Base-by-base conservation (phyloP, 2,329 filamentous ascomycete species). In the Fusarium hostae region DNA sequence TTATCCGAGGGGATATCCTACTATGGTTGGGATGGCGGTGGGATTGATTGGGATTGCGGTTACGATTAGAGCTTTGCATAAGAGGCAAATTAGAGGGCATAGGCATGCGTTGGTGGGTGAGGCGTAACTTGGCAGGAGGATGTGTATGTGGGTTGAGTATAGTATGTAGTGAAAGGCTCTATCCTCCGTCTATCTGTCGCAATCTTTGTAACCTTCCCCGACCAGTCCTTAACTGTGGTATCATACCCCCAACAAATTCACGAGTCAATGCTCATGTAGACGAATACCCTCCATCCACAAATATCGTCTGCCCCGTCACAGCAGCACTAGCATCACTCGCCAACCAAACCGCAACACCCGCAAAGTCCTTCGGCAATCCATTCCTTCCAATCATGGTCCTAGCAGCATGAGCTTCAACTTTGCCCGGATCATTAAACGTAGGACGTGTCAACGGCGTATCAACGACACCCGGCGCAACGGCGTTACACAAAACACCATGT, bases 1-100 rank as follows among this genome's bases (percentile, higher is more conserved):
- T 43, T 92, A 92, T 61, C 82, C 80, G 0, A 91, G 89, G 72
- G 90, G 90, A 0, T 91, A 86, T 58, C 83, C 88, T 13, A 90
- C 88, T 0, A 85, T 86, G 69, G 79, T 86, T 9, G 82, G 84
- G 9, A 75, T 90, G 39, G 83, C 85, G 0, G 76, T 83, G 1
- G 79, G 80, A 3, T 73, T 91, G 56, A 89, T 91, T 44, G 78
- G 74, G 0, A 87, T 82, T 11, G 80, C 88, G 0, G 82, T 90
- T 30, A 55, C 79, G 2, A 86, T 88, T 28, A 78, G 85, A 6
- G 75, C 22, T 1, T 24, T 75, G 37, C 72, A 75, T 8, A 68
- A 63, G 41, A 39, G 40, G 15, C 57, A 74, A 26, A 40, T 72
- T 0, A 58, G 9, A 11, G 59, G 69, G 6, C 35, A 28, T 5